phyloP scores from a whole-genome alignment of 805 yeast genomes.

The Zygoascus biomembranicola region DNA sequence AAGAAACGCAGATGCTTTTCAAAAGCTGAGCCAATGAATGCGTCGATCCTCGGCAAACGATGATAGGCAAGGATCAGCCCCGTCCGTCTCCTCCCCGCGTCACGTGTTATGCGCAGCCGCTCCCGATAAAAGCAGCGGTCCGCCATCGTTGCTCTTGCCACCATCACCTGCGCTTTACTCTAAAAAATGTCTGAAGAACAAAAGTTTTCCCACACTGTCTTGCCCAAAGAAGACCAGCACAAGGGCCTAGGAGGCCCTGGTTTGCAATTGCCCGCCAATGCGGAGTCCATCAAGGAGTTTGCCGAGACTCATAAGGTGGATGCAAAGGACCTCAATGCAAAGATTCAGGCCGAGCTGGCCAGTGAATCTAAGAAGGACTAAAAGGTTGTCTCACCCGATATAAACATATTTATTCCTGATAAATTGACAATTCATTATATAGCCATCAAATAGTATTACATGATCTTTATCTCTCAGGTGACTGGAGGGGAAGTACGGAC shows the following conservation, averaged over 20 bases:
- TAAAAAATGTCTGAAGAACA: constrained; percentile 15
- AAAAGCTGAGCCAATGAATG: too few relatives aligned
- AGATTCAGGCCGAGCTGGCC: constrained; percentile 25
- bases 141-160: constrained; percentile 1
- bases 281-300: constrained; percentile 61
- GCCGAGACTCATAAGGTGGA: constrained; percentile 46
- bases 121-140: not conserved
- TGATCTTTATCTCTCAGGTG: too few relatives aligned
- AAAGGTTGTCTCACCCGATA: not conserved
- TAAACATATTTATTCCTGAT: not conserved
- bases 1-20: too few relatives aligned
- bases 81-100: not conserved
- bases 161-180: not conserved
- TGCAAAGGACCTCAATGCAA: constrained; percentile 47
- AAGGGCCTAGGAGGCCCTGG: constrained; percentile 34
- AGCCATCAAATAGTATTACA: too few relatives aligned
- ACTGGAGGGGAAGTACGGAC: too few relatives aligned
- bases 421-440: too few relatives aligned
- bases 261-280: constrained; percentile 52
- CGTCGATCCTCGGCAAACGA: too few relatives aligned
- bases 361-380: not conserved
- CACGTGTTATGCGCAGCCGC: not conserved
- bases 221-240: constrained; percentile 25
- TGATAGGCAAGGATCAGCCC: not conserved
- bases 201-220: constrained; percentile 24